Evolutionary conservation across 306 rosid genomes (phyloP).

Genomic region (Glycine latifolia): DNA sequence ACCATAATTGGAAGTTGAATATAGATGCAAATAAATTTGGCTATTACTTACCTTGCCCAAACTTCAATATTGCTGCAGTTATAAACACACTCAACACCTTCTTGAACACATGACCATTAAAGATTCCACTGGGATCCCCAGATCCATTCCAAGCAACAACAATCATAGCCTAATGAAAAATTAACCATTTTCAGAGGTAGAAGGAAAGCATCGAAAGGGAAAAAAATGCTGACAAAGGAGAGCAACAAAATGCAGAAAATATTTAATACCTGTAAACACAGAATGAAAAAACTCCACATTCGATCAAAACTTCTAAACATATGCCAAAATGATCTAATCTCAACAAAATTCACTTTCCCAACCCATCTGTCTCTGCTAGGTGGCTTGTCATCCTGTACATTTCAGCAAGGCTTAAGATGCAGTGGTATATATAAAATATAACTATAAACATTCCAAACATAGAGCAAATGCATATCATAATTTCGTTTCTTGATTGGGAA

Average conservation of each 20-base stretch:
- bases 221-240: slow-evolving; percentile 16
- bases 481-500: too few species aligned
- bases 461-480: too few species aligned
- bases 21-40: slow-evolving; percentile 12
- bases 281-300: slow-evolving; percentile 96
- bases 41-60: slow-evolving; percentile 80
- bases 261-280: slow-evolving; percentile 84
- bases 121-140: slow-evolving; percentile 79
- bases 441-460: too few species aligned
- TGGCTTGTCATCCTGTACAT: slow-evolving; percentile 78
- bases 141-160: slow-evolving; percentile 93
- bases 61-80: slow-evolving; percentile 94
- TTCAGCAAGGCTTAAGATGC: slow-evolving; percentile 29
- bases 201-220: slow-evolving; percentile 13
- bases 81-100: slow-evolving; percentile 92
- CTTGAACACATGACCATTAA: slow-evolving; percentile 79
- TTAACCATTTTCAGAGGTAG: slow-evolving; percentile 36
- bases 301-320: slow-evolving; percentile 97
- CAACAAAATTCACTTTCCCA: slow-evolving; percentile 95
- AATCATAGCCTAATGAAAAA: slow-evolving; percentile 81
- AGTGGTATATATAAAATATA: neutral
- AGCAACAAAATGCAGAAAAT: slow-evolving; percentile 37
- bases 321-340: slow-evolving; percentile 97
- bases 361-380: slow-evolving; percentile 75
- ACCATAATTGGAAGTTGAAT: slow-evolving; percentile 24